Base-by-base conservation (phyloP, 139 green algal species). In the Haematococcus sp. region DNA sequence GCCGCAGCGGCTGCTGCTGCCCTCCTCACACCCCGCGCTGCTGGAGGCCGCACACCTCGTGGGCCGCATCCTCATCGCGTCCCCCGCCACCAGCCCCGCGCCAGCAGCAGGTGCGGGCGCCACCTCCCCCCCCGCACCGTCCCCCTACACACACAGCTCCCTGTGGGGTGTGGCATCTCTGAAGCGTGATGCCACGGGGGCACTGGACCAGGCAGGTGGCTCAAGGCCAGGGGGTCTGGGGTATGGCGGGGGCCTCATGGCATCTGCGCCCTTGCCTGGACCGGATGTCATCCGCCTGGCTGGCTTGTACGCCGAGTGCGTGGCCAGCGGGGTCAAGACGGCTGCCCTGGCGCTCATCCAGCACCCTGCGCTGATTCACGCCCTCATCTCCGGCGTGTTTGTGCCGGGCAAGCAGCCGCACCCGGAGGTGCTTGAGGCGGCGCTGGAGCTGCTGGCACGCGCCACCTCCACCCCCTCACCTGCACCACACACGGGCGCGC, bases 371-470 rank as follows among this genome's bases (percentile, higher is more conserved):
- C 46, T 77, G 27, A 71, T 77, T 5, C 59, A 63, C 1, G 20
- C 71, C 17, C 72, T 77, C 33, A 71, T 71, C 23, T 27, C 58
- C 63, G 71, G 56, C 58, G 40, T 63, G n/a, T 76, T 76, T 32
- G 59, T 40, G 43, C 71, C 71, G 25, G 58, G 58, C 1, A 76
- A 70, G 58, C 9, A 33, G 19, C n/a, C 27, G 4, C 22, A 28
- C n/a, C 19, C 59, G 9, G 71, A 76, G 22, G 27, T 63, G 17
- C 58, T n/a, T 19, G 40, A 49, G 3, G 34, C 44, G 2, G 58
- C 71, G 2, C 68, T 69, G 11, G 27, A 69, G 16, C 34, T 76
- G 35, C n/a, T 76, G 25, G 33, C 59, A 20, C 55, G 55, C 5
- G 28, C 52, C 22, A 75, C 70, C 11, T 51, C 55, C 33, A 30